These are phyloP conservation scores for Xylaria digitata DNA, from an alignment of 2,329 filamentous ascomycete species.

Conservation along the genomic window DNA sequence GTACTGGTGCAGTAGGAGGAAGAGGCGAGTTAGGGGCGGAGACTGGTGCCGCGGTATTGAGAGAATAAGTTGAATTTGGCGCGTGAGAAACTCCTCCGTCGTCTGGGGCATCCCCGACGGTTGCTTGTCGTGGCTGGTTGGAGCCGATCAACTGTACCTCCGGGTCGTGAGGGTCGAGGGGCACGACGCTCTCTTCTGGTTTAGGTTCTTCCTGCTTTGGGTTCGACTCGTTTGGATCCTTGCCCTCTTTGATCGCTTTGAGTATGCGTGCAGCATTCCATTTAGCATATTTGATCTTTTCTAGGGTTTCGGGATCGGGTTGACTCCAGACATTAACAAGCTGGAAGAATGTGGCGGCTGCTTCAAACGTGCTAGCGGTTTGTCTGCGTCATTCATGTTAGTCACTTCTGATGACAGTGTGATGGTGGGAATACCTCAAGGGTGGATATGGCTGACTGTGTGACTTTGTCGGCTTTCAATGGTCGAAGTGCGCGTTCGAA, in stretches of 20 bases:
- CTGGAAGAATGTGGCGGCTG: conserved; percentile 91
- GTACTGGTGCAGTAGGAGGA: conserved; percentile 44
- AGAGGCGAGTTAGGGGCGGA: conserved; percentile 52
- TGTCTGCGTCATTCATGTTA: conserved; percentile 64
- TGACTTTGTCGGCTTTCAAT: conserved; percentile 84
- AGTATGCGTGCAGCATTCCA: conserved; percentile 93
- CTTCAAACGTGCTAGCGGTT: conserved; percentile 93
- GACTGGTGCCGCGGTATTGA: conserved; percentile 50
- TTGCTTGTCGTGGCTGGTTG: conserved; percentile 54
- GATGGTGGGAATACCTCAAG: background rate
- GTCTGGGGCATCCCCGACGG: conserved; percentile 66
- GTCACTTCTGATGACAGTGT: background rate
- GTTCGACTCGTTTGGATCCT: conserved; percentile 92
- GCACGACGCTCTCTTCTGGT: conserved; percentile 57
- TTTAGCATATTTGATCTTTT: conserved; percentile 96
- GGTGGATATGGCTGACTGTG: conserved; percentile 65
- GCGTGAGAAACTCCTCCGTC: conserved; percentile 49
- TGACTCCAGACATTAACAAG: conserved; percentile 85
- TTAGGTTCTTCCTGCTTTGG: conserved; percentile 70
- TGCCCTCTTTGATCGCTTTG: conserved; percentile 88
- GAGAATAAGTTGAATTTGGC: conserved; percentile 44
- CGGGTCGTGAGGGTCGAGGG: conserved; percentile 72
- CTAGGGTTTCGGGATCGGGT: conserved; percentile 77
- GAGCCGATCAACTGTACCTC: conserved; percentile 67
- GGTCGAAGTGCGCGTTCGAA: conserved; percentile 86